phyloP scores from a whole-genome alignment of 148 eudicot species.

The Cornus controversa region DNA sequence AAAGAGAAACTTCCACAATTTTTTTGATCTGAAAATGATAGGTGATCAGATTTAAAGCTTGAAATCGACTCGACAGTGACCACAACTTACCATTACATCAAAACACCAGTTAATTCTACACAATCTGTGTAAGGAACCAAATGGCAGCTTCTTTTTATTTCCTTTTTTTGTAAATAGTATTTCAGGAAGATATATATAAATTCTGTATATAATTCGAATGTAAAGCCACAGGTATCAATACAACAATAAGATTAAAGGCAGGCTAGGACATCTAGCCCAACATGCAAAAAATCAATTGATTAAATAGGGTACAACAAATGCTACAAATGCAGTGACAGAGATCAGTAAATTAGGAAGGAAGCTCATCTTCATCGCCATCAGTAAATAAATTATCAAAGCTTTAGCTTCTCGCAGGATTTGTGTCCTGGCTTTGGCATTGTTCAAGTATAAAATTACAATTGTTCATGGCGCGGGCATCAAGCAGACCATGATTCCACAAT shows the following conservation, averaged over 20 bases:
- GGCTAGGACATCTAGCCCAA: background rate
- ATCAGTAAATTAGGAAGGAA: slow-evolving; percentile 1
- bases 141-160: too few relatives aligned
- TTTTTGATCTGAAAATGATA: too few relatives aligned
- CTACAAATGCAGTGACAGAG: background rate
- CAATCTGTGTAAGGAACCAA: too few relatives aligned
- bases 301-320: background rate
- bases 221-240: background rate
- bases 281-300: background rate
- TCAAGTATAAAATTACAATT: slow-evolving; percentile 66
- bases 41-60: too few relatives aligned
- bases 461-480: slow-evolving; percentile 79
- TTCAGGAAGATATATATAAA: too few relatives aligned
- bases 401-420: slow-evolving; percentile 22
- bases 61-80: too few relatives aligned
- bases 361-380: background rate
- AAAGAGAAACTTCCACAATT: too few relatives aligned
- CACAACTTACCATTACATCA: too few relatives aligned
- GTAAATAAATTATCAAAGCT: background rate
- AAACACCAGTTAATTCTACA: too few relatives aligned
- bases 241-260: background rate
- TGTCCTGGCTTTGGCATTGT: slow-evolving; percentile 34
- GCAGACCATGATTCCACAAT: slow-evolving; percentile 88
- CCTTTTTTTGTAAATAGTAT: too few relatives aligned
- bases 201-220: background rate